Evolutionary conservation across 108 stramenopile species (phyloP), one percentile per base, ranked within the genome.

Genomic region (Epipyxis sp.): DNA sequence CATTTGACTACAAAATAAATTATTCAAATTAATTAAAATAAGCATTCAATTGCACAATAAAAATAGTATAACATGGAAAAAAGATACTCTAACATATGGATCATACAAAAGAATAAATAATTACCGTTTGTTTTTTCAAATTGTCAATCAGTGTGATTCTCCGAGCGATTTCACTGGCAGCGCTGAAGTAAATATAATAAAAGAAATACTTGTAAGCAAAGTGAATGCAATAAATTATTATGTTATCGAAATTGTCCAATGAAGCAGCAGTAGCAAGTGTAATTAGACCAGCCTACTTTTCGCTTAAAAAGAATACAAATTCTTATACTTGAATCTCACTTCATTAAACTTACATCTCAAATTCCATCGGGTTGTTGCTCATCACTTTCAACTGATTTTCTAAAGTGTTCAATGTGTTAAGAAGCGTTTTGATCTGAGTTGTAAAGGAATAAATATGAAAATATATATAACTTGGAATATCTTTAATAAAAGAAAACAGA

Each of bases 121-220:
- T 65, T 65, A 65, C 61, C 61, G 34, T 65, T 3, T 13, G 25
- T 32, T 65, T 65, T 25, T 65, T 65, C 13, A 65, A 25, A 32
- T 65, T 35, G 25, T 65, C 61, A 10, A 65, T 29, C 30, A 65
- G 34, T 6, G 34, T 6, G 20, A 32, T 16, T 37, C 61, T 16
- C 35, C 61, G 61, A 3, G 61, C 61, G 20, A 57, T 25, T 57
- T 57, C 54, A 25, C 54, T 57, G 25, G 54, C 34, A 65, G 35
- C 61, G 6, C 61, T 65, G 46, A 50, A 50, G 46, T 20, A 6
- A 20, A 20, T 50, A 6, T 50, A 20, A 50, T n/a, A n/a, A n/a
- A 50, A 50, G 46, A 50, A 20, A 50, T 13, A 50, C 6, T 6
- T 20, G 20, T 6, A 50, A 20, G 46, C 13, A 50, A 20, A 50